Conservation (phyloP, 257 asterid genomes). For the Datura wrightii region DNA sequence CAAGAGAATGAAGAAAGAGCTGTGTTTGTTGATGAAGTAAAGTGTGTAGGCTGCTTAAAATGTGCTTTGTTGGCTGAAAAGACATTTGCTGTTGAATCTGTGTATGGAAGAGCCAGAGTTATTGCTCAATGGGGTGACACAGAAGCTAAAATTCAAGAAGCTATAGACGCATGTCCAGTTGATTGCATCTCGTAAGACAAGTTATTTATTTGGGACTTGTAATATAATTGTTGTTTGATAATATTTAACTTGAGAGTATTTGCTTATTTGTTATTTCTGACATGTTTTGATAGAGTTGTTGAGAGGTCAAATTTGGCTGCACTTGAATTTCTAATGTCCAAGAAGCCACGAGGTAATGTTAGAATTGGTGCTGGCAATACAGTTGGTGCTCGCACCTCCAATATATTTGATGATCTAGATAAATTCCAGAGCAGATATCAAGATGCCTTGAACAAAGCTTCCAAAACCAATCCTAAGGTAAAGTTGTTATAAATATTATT, state of each 20-base stretch:
- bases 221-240: background rate
- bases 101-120: constrained; percentile 86
- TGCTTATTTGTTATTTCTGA: background rate
- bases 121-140: constrained; percentile 97
- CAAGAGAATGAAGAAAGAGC: constrained; percentile 73
- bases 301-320: constrained; percentile 84
- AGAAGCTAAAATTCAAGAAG: constrained; percentile 75
- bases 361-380: constrained; percentile 75
- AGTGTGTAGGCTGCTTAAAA: constrained; percentile 89
- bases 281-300: constrained; percentile 54
- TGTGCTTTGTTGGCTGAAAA: constrained; percentile 86
- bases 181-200: constrained; percentile 87
- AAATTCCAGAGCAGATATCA: constrained; percentile 72
- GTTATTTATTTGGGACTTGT: background rate
- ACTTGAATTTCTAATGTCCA: constrained; percentile 87
- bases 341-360: constrained; percentile 78
- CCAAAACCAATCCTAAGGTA: constrained; percentile 59
- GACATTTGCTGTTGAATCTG: constrained; percentile 84
- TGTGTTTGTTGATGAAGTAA: constrained; percentile 90
- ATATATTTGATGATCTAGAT: constrained; percentile 72
- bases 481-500: background rate
- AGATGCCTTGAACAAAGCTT: constrained; percentile 50
- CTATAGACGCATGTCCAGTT: constrained; percentile 82
- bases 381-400: constrained; percentile 63
- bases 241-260: background rate